Evolutionary conservation across 2,329 filamentous ascomycete genomes (phyloP).

Genomic region (Talaromyces piceae): DNA sequence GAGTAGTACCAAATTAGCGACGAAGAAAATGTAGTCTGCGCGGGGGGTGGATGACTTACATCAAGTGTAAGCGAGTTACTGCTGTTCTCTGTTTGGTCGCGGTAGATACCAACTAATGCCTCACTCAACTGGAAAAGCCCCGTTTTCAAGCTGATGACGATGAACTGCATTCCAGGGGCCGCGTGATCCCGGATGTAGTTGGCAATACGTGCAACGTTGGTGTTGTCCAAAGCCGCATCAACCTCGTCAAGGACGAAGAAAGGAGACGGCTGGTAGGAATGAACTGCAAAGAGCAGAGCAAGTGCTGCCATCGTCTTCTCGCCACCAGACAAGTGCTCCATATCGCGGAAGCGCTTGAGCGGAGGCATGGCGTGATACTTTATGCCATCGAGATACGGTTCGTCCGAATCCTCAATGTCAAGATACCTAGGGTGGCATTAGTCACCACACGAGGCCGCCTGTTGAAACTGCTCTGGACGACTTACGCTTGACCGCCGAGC

Average conservation of each 20-base stretch:
- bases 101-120: constrained; percentile 88
- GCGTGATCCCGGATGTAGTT: constrained; percentile 94
- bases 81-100: constrained; percentile 89
- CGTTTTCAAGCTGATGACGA: constrained; percentile 94
- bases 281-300: constrained; percentile 92
- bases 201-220: constrained; percentile 91
- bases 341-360: constrained; percentile 95
- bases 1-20: constrained; percentile 2
- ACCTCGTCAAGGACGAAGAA: constrained; percentile 99
- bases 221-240: constrained; percentile 94
- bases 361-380: constrained; percentile 99
- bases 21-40: neutral
- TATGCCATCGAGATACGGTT: constrained; percentile 89
- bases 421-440: constrained; percentile 53
- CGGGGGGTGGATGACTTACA: constrained; percentile 54
- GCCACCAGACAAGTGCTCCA: constrained; percentile 95
- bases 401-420: constrained; percentile 92
- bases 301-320: constrained; percentile 99
- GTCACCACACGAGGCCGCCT: neutral
- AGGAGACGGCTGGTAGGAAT: constrained; percentile 88
- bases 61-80: constrained; percentile 87
- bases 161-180: constrained; percentile 96
- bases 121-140: constrained; percentile 95
- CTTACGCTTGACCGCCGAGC: constrained; percentile 67
- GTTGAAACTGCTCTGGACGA: constrained; percentile 4